These are phyloP conservation scores for Microthlaspi erraticum DNA, from an alignment of 345 rosid genomes.

Conservation along the genomic window DNA sequence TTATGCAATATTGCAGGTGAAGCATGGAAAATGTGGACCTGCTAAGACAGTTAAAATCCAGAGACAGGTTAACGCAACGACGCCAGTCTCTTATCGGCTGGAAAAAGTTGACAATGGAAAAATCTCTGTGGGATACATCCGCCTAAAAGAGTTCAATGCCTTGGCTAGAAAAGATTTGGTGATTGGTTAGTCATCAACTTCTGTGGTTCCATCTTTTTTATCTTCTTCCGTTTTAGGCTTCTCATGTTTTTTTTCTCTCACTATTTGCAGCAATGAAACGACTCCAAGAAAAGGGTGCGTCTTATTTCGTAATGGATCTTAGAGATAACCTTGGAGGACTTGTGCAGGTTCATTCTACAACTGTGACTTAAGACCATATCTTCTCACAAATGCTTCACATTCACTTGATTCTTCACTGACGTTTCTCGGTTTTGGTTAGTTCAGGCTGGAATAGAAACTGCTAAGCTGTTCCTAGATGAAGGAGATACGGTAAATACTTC, in stretches of 20 bases:
- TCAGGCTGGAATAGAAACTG: conserved; percentile 97
- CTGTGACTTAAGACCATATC: conserved; percentile 18
- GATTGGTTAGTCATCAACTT: conserved; percentile 55
- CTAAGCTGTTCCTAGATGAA: conserved; percentile 86
- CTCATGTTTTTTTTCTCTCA: neutral
- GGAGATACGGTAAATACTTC: conserved; percentile 73
- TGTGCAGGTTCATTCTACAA: conserved; percentile 63
- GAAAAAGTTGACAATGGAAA: conserved; percentile 72
- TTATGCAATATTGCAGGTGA: conserved; percentile 60
- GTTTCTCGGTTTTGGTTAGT: conserved; percentile 36
- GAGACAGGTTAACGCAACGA: conserved; percentile 81
- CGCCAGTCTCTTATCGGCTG: conserved; percentile 83
- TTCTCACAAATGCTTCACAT: neutral
- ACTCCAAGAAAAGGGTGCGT: conserved; percentile 90
- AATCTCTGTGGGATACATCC: conserved; percentile 78
- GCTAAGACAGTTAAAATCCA: conserved; percentile 67
- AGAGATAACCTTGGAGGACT: conserved; percentile 98
- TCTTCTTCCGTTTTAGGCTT: conserved; percentile 3
- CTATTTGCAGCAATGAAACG: conserved; percentile 76
- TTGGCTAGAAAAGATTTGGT: conserved; percentile 91
- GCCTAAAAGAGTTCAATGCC: conserved; percentile 92
- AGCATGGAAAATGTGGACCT: conserved; percentile 90
- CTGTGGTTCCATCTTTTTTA: neutral
- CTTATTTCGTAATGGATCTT: conserved; percentile 84
- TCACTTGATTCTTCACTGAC: conserved; percentile 14